Conservation (phyloP, 371 early-diverging fungal species). For the Dinochytrium kinnereticum region DNA sequence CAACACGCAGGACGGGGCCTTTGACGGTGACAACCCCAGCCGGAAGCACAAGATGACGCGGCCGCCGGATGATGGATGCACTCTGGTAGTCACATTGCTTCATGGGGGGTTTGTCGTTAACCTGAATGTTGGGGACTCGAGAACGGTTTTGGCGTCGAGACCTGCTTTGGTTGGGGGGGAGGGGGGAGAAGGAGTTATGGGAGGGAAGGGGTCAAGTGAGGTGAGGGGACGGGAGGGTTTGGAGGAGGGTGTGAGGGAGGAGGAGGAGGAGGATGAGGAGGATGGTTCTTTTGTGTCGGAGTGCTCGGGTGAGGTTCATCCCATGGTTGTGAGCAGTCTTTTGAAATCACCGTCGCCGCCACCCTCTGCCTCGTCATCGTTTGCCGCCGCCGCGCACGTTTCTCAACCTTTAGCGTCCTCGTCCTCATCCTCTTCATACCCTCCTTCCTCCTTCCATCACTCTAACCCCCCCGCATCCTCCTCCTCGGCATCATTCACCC, state of each 20-base stretch:
- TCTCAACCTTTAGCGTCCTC: background rate
- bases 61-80: conserved; percentile 83
- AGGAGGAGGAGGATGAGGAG: background rate
- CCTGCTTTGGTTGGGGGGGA: background rate
- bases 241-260: background rate
- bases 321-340: background rate
- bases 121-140: conserved; percentile 83
- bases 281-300: background rate
- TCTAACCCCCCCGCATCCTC: background rate
- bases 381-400: background rate
- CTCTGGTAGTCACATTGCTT: conserved; percentile 75
- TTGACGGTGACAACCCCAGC: conserved; percentile 12
- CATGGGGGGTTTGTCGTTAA: conserved; percentile 77
- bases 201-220: no score
- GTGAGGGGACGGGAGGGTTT: background rate
- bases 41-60: conserved; percentile 11
- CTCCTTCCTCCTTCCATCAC: background rate
- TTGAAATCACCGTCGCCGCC: background rate
- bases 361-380: background rate
- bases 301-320: background rate
- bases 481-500: background rate
- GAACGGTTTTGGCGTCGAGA: conserved; percentile 58
- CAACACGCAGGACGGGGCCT: conserved; percentile 18
- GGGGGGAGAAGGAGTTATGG: background rate
- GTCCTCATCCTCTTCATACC: background rate